phyloP scores from a whole-genome alignment of 148 eudicot genomes.

The Pharnaceum exiguum region DNA sequence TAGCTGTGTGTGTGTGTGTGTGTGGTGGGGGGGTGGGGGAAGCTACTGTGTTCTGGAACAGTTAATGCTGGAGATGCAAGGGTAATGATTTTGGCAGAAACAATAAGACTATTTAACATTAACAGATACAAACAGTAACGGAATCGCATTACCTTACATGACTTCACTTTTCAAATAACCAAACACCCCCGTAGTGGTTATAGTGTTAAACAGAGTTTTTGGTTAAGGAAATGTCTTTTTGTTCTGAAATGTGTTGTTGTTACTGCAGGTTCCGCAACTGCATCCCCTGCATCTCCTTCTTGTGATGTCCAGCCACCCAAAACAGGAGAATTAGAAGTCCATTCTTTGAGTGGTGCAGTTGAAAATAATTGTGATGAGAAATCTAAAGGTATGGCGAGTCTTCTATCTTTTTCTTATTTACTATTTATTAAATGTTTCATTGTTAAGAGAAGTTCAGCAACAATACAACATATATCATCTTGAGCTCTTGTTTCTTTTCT shows the following conservation, averaged over 20 bases:
- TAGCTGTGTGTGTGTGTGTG: no score
- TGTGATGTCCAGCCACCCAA: constrained; percentile 9
- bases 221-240: background rate
- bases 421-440: background rate
- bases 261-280: constrained; percentile 17
- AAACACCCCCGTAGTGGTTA: no score
- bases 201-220: no score
- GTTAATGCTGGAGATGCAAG: no score
- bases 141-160: no score
- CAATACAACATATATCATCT: background rate
- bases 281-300: constrained; percentile 5
- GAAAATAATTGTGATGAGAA: constrained; percentile 19
- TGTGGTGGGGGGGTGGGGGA: no score
- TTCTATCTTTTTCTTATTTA: background rate
- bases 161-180: no score
- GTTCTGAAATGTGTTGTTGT: background rate
- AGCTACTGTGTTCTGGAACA: no score
- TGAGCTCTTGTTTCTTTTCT: background rate
- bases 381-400: constrained; percentile 25
- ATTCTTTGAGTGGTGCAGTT: constrained; percentile 3
- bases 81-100: no score
- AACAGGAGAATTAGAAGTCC: constrained; percentile 10
- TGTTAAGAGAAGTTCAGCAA: no score
- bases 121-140: no score
- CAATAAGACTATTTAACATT: no score